phyloP scores from a whole-genome alignment of 495 filamentous ascomycete genomes.

The Trichoderma reesei region DNA sequence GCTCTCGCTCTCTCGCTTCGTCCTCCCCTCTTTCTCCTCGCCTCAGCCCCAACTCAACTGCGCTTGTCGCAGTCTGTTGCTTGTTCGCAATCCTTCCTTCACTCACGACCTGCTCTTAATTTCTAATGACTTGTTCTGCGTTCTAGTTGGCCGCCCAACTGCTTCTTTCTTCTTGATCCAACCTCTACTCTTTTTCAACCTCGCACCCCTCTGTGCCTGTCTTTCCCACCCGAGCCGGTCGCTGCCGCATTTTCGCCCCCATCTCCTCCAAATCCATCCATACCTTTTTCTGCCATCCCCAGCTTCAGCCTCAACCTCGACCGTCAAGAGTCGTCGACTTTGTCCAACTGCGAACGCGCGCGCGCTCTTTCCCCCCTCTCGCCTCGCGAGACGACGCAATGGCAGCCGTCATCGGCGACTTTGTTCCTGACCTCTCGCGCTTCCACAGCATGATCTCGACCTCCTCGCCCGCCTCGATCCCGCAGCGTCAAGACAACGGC shows the following conservation, averaged over 20 bases:
- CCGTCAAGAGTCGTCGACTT: too few species aligned
- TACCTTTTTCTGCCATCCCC: neutral
- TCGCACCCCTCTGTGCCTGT: neutral
- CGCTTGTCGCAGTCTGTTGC: slow-evolving; percentile 1
- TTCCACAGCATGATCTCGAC: slow-evolving; percentile 36
- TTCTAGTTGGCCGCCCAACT: slow-evolving; percentile 4
- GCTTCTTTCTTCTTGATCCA: neutral
- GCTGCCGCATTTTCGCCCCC: neutral
- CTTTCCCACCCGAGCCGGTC: neutral
- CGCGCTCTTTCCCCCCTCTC: neutral
- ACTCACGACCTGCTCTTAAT: slow-evolving; percentile 13
- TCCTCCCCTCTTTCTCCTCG: slow-evolving; percentile 13
- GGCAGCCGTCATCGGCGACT: slow-evolving; percentile 40
- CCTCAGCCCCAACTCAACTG: slow-evolving; percentile 12
- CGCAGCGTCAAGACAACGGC: slow-evolving; percentile 14
- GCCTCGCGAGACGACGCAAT: slow-evolving; percentile 25
- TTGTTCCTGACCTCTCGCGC: slow-evolving; percentile 33
- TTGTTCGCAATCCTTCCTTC: slow-evolving; percentile 17
- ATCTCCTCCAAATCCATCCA: neutral
- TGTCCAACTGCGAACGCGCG: neutral
- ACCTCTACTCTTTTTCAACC: neutral
- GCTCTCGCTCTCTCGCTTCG: neutral
- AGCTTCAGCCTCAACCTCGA: neutral
- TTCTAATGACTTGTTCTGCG: slow-evolving; percentile 16
- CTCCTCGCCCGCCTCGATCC: slow-evolving; percentile 18